Conservation (phyloP, 768 basidiomycete species). For the Amylocystis lapponica region DNA sequence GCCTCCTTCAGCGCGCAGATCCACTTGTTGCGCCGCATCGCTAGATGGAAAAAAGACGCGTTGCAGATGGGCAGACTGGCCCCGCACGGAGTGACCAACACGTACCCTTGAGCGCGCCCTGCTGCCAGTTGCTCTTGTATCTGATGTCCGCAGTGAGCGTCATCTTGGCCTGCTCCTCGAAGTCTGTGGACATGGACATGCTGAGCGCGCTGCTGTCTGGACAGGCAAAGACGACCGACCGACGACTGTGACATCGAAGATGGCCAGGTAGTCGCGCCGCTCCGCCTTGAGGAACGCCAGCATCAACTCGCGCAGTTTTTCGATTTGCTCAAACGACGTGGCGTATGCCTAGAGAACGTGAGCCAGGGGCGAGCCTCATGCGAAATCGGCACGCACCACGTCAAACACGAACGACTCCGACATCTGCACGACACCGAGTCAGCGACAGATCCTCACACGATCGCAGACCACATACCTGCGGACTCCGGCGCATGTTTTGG, state of each 20-base stretch:
- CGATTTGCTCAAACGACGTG: conserved; percentile 79
- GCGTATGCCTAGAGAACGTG: conserved; percentile 37
- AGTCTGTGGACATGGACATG: conserved; percentile 41
- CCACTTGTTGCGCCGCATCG: conserved; percentile 87
- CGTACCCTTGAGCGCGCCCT: conserved; percentile 62
- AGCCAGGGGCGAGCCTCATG: neutral
- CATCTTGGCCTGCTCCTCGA: conserved; percentile 78
- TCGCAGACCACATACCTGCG: conserved; percentile 38
- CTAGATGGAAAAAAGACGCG: too few relatives aligned
- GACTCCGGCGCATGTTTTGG: conserved; percentile 66
- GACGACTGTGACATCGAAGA: conserved; percentile 67
- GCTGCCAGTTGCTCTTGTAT: conserved; percentile 86
- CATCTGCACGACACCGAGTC: conserved; percentile 37
- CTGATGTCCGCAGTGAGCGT: conserved; percentile 75
- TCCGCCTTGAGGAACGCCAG: conserved; percentile 66
- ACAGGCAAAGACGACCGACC: conserved; percentile 31
- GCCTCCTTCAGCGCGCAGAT: conserved; percentile 78
- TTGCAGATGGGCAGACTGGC: neutral
- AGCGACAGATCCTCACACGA: too few relatives aligned
- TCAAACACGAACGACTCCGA: conserved; percentile 80
- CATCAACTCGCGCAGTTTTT: conserved; percentile 74
- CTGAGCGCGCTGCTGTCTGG: too few relatives aligned
- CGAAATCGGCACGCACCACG: conserved; percentile 33
- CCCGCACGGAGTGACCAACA: neutral
- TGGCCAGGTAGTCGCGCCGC: conserved; percentile 67